A percentile compares a stretch with the other conserved stretches of the same genome.
Conservation (phyloP, 805 yeast species). For the Yarrowia hollandica region DNA sequence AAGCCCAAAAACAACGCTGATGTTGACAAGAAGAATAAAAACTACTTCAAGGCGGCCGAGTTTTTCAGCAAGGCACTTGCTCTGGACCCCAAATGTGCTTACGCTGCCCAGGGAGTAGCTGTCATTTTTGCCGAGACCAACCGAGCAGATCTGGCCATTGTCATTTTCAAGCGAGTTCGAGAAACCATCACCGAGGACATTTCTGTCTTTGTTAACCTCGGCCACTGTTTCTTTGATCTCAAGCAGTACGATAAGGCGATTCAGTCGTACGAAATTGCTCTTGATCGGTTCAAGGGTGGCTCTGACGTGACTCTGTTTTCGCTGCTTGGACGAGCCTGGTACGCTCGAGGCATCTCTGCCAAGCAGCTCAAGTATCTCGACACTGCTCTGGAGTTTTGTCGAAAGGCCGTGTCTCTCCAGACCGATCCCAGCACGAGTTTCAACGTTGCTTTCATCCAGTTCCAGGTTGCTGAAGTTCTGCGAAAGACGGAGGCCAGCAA, state of each 20-base stretch:
- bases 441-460: conserved; percentile 80
- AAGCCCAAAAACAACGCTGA: conserved; percentile 52
- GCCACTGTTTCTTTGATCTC: conserved; percentile 81
- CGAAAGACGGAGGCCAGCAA: conserved; percentile 59
- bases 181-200: conserved; percentile 79
- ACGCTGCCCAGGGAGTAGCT: conserved; percentile 97
- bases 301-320: conserved; percentile 67
- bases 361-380: conserved; percentile 60
- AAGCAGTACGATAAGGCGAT: conserved; percentile 82
- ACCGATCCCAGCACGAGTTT: conserved; percentile 56
- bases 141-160: conserved; percentile 67
- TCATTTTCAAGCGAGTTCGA: conserved; percentile 81
- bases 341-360: conserved; percentile 69
- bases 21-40: conserved; percentile 62
- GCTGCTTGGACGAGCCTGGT: conserved; percentile 86
- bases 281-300: conserved; percentile 58
- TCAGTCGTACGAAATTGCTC: conserved; percentile 81
- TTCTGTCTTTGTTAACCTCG: conserved; percentile 79
- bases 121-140: conserved; percentile 86
- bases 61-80: conserved; percentile 84
- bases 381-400: conserved; percentile 62
- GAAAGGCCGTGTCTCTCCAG: conserved; percentile 52
- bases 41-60: conserved; percentile 88
- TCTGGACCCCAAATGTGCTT: conserved; percentile 80
- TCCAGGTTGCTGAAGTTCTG: conserved; percentile 81